phyloP scores from a whole-genome alignment of 2,329 filamentous ascomycete species.

The Microcyclosporella mali region DNA sequence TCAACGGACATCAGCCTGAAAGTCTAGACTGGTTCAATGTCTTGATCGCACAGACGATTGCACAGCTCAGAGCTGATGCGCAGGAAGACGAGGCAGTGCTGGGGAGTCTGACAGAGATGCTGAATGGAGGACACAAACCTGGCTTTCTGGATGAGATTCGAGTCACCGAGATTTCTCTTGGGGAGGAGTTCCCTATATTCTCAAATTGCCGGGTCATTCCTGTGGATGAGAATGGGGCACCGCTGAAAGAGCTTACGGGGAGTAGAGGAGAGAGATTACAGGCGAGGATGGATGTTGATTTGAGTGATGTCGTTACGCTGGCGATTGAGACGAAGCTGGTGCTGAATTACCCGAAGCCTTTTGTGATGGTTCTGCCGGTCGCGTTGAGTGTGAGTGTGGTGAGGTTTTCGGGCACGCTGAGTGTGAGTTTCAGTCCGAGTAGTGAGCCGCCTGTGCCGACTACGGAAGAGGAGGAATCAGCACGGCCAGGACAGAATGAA shows the following conservation, averaged over 20 bases:
- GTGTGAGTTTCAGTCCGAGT: conserved; percentile 83
- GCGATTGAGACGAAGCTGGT: conserved; percentile 90
- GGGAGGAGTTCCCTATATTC: conserved; percentile 97
- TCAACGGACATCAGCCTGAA: conserved; percentile 90
- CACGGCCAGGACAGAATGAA: conserved; percentile 26
- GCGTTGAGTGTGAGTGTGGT: conserved; percentile 87
- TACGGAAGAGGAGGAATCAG: conserved; percentile 14
- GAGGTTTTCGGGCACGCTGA: conserved; percentile 88
- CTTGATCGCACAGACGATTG: conserved; percentile 89
- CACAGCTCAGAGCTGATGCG: conserved; percentile 87
- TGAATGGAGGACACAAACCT: conserved; percentile 79
- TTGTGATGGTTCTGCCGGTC: conserved; percentile 84
- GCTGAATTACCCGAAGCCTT: conserved; percentile 87
- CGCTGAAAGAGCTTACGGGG: conserved; percentile 40
- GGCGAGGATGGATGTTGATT: conserved; percentile 91
- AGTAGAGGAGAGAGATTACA: conserved; percentile 68
- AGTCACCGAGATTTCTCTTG: conserved; percentile 86
- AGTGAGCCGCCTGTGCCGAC: conserved; percentile 30
- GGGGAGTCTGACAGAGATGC: conserved; percentile 70
- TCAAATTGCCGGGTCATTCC: conserved; percentile 96
- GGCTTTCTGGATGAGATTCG: conserved; percentile 90
- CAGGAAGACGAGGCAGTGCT: conserved; percentile 88
- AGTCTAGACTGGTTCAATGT: conserved; percentile 99
- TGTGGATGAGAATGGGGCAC: conserved; percentile 68
- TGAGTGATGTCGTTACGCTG: conserved; percentile 91